phyloP scores from a whole-genome alignment of 1,284 basidiomycete genomes.

The Filobasidium uniguttulatum region DNA sequence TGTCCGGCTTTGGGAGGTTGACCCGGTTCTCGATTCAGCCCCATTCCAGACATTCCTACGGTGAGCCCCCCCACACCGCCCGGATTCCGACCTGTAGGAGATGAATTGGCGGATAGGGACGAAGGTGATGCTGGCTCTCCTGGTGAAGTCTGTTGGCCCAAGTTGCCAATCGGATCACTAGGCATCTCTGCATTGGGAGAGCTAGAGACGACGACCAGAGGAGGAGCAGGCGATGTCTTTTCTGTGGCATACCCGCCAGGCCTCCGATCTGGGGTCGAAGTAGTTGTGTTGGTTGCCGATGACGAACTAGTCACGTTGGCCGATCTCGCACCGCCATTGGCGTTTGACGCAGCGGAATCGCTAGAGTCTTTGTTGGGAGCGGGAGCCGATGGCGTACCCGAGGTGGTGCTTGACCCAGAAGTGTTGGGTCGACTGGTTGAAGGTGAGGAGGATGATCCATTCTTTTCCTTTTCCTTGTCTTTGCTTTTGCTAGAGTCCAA shows the following conservation, averaged over 20 bases:
- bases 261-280: neutral
- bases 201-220: constrained; percentile 78
- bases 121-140: constrained; percentile 5
- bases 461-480: constrained; percentile 16
- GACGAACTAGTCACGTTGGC: neutral
- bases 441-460: constrained; percentile 7
- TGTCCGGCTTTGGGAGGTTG: constrained; percentile 39
- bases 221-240: constrained; percentile 47
- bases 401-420: constrained; percentile 10
- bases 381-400: no score
- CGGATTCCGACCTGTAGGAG: neutral
- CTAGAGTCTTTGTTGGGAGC: constrained; percentile 1
- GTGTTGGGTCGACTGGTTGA: neutral
- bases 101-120: neutral
- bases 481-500: constrained; percentile 14
- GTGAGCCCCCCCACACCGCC: neutral
- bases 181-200: constrained; percentile 46
- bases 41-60: neutral
- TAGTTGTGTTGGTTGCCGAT: neutral
- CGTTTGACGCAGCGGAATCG: no score
- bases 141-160: constrained; percentile 21
- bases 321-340: neutral
- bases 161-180: constrained; percentile 44
- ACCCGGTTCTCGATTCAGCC: neutral
- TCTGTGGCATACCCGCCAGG: constrained; percentile 26